Evolutionary conservation across 306 rosid species (phyloP), one percentile per base, ranked within the genome.

Genomic region (Cucumis cinereus): DNA sequence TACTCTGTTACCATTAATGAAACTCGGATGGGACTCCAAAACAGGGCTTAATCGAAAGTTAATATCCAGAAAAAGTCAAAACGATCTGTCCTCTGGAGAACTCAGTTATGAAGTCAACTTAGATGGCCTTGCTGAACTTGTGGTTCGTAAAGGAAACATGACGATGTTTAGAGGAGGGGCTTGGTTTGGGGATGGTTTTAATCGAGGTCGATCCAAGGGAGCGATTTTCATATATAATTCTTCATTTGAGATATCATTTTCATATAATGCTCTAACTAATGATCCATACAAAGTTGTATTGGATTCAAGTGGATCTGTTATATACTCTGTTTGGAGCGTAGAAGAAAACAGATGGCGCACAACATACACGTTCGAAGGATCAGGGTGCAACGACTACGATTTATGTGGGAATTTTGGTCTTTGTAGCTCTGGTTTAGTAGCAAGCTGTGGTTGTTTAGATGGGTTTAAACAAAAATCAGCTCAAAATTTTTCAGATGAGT

Each of bases 21-120:
- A 79, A 26, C 85, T 85, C 10, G 91, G 91, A 64, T 79, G 81
- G 84, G 83, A 83, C 75, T 79, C 83, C 83, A 85, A 57, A 80
- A 78, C 82, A 63, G 87, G 86, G 69, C 49, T 85, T 85, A 82
- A 75, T 52, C 60, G 73, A 3, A 77, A 76, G 63, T 78, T 88
- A 53, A 85, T 53, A 73, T 88, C 89, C 6, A 76, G 89, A 83
- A 85, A 57, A 77, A 82, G 13, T 71, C 1, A 11, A 60, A 23
- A 15, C 30, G 81, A 85, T 82, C 85, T 83, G 49, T 80, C 91
- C 28, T 64, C 82, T 4, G 85, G 89, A 17, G 84, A 82, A 20
- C 82, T 77, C 47, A 81, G 82, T 17, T 87, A 62, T 23, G 78
- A 83, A 11, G 78, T 87, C 9, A 86, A 83, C 73, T 77, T 77